phyloP scores from a whole-genome alignment of 768 basidiomycete genomes.

The Gymnopilus junonius region DNA sequence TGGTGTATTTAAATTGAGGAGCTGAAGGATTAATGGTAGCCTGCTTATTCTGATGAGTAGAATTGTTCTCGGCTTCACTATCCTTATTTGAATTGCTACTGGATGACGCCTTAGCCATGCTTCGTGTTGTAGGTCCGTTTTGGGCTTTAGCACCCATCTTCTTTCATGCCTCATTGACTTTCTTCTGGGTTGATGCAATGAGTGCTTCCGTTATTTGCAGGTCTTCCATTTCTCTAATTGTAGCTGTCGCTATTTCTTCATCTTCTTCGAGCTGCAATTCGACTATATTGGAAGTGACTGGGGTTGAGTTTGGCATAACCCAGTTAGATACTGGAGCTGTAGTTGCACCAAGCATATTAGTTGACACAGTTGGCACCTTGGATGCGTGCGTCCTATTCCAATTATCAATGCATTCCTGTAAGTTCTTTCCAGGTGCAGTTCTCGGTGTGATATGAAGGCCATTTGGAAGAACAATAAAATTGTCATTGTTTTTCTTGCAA shows the following conservation, averaged over 20 bases:
- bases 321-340: too few relatives aligned
- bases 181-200: conserved; percentile 2
- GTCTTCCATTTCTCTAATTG: neutral
- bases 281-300: neutral
- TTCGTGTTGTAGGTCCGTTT: neutral
- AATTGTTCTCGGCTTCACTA: neutral
- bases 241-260: neutral
- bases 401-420: conserved; percentile 16
- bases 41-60: neutral
- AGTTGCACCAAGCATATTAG: neutral
- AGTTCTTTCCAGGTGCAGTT: conserved; percentile 2
- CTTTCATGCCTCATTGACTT: conserved; percentile 4
- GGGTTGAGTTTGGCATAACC: neutral
- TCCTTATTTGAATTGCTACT: neutral
- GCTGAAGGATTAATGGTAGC: neutral
- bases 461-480: conserved; percentile 7
- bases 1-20: conserved; percentile 16
- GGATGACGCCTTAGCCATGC: neutral
- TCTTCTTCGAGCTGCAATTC: neutral
- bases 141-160: neutral
- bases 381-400: conserved; percentile 6
- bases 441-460: neutral
- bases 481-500: conserved; percentile 4
- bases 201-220: conserved; percentile 1
- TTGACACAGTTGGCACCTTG: neutral